Conservation (phyloP, 2,329 filamentous ascomycete species). For the Penicillium sp. region DNA sequence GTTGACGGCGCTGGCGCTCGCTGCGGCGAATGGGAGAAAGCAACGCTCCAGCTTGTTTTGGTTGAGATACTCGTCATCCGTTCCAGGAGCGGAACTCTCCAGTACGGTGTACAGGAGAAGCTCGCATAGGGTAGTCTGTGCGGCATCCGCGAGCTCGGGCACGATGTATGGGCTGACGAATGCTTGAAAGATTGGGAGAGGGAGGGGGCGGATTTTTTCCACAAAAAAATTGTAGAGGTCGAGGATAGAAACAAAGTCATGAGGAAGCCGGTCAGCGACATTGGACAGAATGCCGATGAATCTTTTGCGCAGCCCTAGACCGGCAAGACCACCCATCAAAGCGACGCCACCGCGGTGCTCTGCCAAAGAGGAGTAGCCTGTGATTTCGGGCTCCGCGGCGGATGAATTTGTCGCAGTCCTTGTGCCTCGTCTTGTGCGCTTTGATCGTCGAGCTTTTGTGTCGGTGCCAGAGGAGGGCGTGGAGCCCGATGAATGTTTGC, state of each 20-base stretch:
- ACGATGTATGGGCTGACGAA: conserved; percentile 48
- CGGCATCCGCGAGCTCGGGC: conserved; percentile 36
- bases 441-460: conserved; percentile 28
- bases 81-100: conserved; percentile 40
- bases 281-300: conserved; percentile 44
- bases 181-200: conserved; percentile 47
- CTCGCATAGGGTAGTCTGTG: conserved; percentile 53
- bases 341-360: conserved; percentile 24
- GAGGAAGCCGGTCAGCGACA: conserved; percentile 37
- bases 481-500: conserved; percentile 4
- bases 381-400: not conserved
- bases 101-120: conserved; percentile 52
- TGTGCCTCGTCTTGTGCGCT: conserved; percentile 34
- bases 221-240: conserved; percentile 45
- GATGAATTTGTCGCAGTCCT: conserved; percentile 11
- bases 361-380: conserved; percentile 10
- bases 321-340: conserved; percentile 38
- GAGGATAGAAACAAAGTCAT: conserved; percentile 37
- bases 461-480: conserved; percentile 4
- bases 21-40: conserved; percentile 66
- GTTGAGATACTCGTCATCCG: conserved; percentile 46
- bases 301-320: conserved; percentile 46
- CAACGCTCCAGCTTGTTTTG: conserved; percentile 54
- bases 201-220: conserved; percentile 47
- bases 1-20: conserved; percentile 58